Evolutionary conservation across 169 alveolate species (phyloP).

Genomic region (Eimeria sp.): DNA sequence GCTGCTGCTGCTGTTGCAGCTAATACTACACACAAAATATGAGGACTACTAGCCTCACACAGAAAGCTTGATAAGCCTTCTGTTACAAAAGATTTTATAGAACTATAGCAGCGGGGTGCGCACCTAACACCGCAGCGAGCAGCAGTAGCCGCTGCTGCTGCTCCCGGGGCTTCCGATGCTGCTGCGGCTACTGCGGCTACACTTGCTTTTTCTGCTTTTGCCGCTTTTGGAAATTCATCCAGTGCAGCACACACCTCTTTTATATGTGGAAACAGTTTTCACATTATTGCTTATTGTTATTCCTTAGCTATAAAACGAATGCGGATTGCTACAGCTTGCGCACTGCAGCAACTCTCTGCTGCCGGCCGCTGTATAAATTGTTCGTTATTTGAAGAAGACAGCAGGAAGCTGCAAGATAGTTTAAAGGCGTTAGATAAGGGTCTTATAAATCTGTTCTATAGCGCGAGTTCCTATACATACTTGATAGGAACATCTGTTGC

Average conservation of each 20-base stretch:
- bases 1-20: conserved; percentile 37
- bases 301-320: no score
- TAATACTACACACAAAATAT: background rate
- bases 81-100: background rate
- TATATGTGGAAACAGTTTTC: background rate
- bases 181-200: conserved; percentile 22
- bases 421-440: no score
- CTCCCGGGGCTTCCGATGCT: background rate
- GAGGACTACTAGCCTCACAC: background rate
- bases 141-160: background rate
- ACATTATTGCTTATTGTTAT: no score
- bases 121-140: background rate
- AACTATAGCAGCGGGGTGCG: background rate
- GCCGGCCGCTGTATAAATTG: no score
- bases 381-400: no score
- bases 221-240: background rate
- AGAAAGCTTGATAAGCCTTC: background rate
- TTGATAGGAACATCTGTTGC: no score
- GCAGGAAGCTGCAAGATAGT: no score
- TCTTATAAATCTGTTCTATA: no score
- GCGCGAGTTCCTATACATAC: no score
- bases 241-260: background rate
- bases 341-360: no score
- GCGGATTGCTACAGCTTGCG: no score
- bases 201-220: conserved; percentile 12